A percentile compares a stretch with the other conserved stretches of the same genome.
Evolutionary conservation across 768 basidiomycete species (phyloP).

Genomic region (Scleroderma bovista): DNA sequence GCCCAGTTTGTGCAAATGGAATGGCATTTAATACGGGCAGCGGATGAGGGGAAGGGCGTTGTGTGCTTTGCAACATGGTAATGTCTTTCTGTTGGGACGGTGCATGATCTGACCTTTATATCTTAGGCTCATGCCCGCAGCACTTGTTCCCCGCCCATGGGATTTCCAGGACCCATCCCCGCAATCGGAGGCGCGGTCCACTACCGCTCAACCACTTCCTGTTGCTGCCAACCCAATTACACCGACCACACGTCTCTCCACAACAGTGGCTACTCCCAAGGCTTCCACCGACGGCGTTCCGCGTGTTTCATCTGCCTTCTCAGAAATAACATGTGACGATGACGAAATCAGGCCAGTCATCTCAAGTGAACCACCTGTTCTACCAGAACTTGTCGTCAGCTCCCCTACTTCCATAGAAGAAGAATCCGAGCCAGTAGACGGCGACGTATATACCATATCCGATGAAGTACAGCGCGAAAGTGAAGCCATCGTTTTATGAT

Average conservation of each 20-base stretch:
- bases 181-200: conserved; percentile 17
- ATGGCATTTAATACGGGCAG: conserved; percentile 54
- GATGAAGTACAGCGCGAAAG: conserved; percentile 19
- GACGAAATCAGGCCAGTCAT: conserved; percentile 18
- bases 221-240: conserved; percentile 6
- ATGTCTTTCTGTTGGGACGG: conserved; percentile 9
- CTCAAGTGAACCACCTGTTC: conserved; percentile 26
- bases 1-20: conserved; percentile 76
- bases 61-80: conserved; percentile 89
- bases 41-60: conserved; percentile 70
- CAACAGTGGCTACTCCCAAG: conserved; percentile 22
- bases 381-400: conserved; percentile 31
- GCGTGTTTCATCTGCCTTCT: conserved; percentile 27
- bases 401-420: conserved; percentile 30
- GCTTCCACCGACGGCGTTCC: conserved; percentile 23
- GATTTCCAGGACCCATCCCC: conserved; percentile 53
- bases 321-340: conserved; percentile 24
- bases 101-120: neutral
- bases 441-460: conserved; percentile 9
- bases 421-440: conserved; percentile 12
- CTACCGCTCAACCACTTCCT: conserved; percentile 15
- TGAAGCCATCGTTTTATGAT: conserved; percentile 15
- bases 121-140: conserved; percentile 70
- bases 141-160: conserved; percentile 76
- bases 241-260: conserved; percentile 19